These are phyloP conservation scores for Vicia faba DNA, from an alignment of 306 rosid species.

Conservation along the genomic window DNA sequence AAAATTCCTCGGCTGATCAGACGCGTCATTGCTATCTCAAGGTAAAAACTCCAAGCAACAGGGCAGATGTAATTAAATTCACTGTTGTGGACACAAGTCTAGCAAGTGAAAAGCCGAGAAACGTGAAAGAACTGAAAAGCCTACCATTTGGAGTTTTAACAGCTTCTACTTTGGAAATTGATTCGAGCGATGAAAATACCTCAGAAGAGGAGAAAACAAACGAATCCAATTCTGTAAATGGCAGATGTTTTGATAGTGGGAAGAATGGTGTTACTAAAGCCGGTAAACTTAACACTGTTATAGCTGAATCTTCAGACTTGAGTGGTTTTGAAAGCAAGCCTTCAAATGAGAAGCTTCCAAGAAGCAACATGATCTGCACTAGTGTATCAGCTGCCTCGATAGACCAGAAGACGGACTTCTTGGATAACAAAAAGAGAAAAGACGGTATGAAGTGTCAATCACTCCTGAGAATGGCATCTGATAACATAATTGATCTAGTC, in stretches of 20 bases:
- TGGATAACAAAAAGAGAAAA: constrained; percentile 30
- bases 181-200: constrained; percentile 46
- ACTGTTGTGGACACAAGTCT: constrained; percentile 90
- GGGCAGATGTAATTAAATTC: constrained; percentile 57
- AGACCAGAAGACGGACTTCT: constrained; percentile 36
- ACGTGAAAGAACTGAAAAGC: constrained; percentile 71
- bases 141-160: constrained; percentile 56
- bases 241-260: constrained; percentile 42
- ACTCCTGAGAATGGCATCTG: constrained; percentile 39
- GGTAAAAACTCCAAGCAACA: constrained; percentile 62
- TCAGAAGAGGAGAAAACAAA: constrained; percentile 46
- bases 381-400: constrained; percentile 37
- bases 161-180: constrained; percentile 41
- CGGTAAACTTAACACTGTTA: constrained; percentile 28
- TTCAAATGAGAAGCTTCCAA: constrained; percentile 46
- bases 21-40: constrained; percentile 84
- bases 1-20: constrained; percentile 59
- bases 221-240: constrained; percentile 50
- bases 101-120: constrained; percentile 45
- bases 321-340: constrained; percentile 41
- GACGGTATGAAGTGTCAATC: constrained; percentile 44
- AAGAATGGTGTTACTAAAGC: constrained; percentile 40
- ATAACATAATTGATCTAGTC: constrained; percentile 38
- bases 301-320: constrained; percentile 36
- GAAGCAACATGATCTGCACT: constrained; percentile 35